A percentile compares a stretch with the other conserved stretches of the same genome.
Conservation (phyloP, 257 asterid species). For the Agastache rugosa region DNA sequence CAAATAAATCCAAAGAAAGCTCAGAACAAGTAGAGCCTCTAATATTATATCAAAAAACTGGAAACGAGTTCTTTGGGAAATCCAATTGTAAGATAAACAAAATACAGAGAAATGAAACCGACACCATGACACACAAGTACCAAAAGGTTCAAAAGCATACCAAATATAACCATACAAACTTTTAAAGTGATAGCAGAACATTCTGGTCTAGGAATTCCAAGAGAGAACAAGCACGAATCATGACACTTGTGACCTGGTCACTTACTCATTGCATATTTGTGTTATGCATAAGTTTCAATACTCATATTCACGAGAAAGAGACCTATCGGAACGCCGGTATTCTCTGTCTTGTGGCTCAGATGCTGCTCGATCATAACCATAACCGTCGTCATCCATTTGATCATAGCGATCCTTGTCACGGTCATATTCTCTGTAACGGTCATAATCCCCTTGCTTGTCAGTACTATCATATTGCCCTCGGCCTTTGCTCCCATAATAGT, state of each 20-base stretch:
- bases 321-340: constrained; percentile 59
- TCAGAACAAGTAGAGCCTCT: not conserved
- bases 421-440: constrained; percentile 61
- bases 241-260: not conserved
- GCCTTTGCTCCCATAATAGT: constrained; percentile 63
- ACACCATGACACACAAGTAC: not conserved
- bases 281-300: constrained; percentile 22
- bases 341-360: constrained; percentile 64
- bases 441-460: constrained; percentile 60
- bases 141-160: not conserved
- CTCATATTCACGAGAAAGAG: constrained; percentile 58
- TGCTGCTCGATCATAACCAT: constrained; percentile 63
- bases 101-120: not conserved
- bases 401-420: constrained; percentile 67
- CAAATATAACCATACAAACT: not conserved
- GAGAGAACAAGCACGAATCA: not conserved
- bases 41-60: not conserved
- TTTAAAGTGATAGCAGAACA: not conserved
- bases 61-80: not conserved
- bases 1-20: not conserved
- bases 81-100: not conserved
- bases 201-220: not conserved
- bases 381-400: constrained; percentile 76
- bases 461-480: constrained; percentile 51
- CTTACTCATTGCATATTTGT: not conserved